phyloP scores from a whole-genome alignment of 805 yeast species.

The Saturnispora besseyi region DNA sequence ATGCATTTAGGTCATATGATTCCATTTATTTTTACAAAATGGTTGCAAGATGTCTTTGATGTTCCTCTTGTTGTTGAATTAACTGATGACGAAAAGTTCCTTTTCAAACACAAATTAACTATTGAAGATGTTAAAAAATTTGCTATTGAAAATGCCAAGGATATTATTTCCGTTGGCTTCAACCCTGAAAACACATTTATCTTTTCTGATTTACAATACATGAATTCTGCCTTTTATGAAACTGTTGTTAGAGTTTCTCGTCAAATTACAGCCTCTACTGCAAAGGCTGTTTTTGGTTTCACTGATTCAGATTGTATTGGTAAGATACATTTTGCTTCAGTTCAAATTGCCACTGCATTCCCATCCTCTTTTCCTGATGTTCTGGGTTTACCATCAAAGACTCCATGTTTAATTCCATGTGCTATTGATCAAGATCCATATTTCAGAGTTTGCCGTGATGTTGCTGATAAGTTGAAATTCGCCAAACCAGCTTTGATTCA shows the following conservation, averaged over 20 bases:
- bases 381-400: constrained; percentile 74
- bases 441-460: constrained; percentile 95
- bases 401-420: constrained; percentile 96
- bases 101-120: constrained; percentile 84
- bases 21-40: constrained; percentile 91
- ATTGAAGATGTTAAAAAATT: constrained; percentile 80
- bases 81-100: constrained; percentile 95
- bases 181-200: constrained; percentile 91
- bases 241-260: constrained; percentile 88
- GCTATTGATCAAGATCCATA: constrained; percentile 99
- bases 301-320: constrained; percentile 93
- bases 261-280: constrained; percentile 95
- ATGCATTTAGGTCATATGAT: constrained; percentile 97
- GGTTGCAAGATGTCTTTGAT: constrained; percentile 97
- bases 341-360: constrained; percentile 93
- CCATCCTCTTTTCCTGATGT: constrained; percentile 94
- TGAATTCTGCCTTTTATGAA: constrained; percentile 92
- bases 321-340: constrained; percentile 86
- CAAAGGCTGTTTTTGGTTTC: constrained; percentile 95
- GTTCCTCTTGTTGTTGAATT: constrained; percentile 89
- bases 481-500: constrained; percentile 89
- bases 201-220: constrained; percentile 84
- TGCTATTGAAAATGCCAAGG: constrained; percentile 79
- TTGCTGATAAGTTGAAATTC: constrained; percentile 85
- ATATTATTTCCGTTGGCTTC: constrained; percentile 89